A percentile compares a stretch with the other conserved stretches of the same genome.
Conservation (phyloP, 2,329 filamentous ascomycete genomes). For the Coleophoma eucalyptorum region DNA sequence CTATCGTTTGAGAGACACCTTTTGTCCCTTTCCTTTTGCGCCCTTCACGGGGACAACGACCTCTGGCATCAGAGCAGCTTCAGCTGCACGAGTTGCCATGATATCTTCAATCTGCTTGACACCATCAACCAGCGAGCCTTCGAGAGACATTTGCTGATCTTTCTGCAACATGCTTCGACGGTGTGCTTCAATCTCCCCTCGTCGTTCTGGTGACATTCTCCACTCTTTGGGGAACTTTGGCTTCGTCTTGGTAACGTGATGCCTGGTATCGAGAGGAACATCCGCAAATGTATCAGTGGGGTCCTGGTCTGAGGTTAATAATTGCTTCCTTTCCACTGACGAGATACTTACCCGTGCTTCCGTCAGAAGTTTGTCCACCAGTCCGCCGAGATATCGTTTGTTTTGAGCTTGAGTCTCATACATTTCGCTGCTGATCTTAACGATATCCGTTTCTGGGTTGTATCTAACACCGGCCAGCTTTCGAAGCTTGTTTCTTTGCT, state of each 20-base stretch:
- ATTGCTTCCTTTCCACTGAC: neutral
- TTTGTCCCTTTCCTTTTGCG: constrained; percentile 12
- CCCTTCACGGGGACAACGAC: constrained; percentile 16
- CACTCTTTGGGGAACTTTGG: constrained; percentile 77
- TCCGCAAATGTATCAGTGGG: constrained; percentile 80
- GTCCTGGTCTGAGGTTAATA: constrained; percentile 42
- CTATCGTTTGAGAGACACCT: constrained; percentile 19
- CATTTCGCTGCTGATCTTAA: constrained; percentile 89
- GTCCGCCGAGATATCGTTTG: constrained; percentile 86
- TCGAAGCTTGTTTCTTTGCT: constrained; percentile 75
- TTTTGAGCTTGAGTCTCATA: constrained; percentile 91
- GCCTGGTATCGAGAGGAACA: constrained; percentile 82
- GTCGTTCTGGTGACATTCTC: constrained; percentile 71
- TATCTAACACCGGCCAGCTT: constrained; percentile 85
- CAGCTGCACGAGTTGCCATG: constrained; percentile 19
- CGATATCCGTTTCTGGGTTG: constrained; percentile 75
- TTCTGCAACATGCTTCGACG: constrained; percentile 47
- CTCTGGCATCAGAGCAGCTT: constrained; percentile 20
- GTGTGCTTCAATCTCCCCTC: constrained; percentile 57
- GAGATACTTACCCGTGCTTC: constrained; percentile 61
- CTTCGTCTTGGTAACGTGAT: constrained; percentile 67
- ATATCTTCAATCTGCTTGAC: constrained; percentile 39
- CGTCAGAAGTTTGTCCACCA: constrained; percentile 68
- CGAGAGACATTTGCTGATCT: constrained; percentile 50
- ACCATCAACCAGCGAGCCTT: constrained; percentile 59